These are phyloP conservation scores for Elymus sibiricus DNA, from an alignment of 176 grass and related monocot genomes.

Conservation along the genomic window DNA sequence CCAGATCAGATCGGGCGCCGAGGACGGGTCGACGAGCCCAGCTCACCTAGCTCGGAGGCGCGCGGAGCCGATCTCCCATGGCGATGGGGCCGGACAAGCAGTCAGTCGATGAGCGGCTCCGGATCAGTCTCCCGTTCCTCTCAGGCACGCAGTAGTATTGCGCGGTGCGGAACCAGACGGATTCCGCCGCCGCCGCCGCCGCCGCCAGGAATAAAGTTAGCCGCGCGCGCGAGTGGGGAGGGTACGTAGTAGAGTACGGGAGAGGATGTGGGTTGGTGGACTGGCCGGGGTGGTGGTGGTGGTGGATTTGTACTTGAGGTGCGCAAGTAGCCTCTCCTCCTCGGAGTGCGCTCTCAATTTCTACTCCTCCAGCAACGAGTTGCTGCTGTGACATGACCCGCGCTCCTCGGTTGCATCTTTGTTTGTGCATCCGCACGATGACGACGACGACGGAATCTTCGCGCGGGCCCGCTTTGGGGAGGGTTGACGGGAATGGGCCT, in stretches of 20 bases:
- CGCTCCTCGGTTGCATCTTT: conserved; percentile 18
- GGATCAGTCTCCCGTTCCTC: background rate
- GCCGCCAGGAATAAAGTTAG: background rate
- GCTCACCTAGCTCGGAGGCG: conserved; percentile 24
- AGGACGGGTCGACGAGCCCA: background rate
- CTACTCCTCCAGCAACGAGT: background rate
- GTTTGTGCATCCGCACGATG: background rate
- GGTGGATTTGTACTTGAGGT: conserved; percentile 28
- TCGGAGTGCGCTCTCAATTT: conserved; percentile 19
- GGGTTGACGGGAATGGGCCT: background rate
- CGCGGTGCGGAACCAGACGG: background rate
- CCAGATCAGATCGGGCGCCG: background rate
- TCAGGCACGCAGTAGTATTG: too few relatives aligned
- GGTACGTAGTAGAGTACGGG: background rate
- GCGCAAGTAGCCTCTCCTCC: background rate
- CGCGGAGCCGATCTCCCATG: background rate
- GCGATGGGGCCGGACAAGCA: too few relatives aligned
- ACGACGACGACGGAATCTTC: background rate
- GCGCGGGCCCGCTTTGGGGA: too few relatives aligned
- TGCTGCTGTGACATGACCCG: background rate
- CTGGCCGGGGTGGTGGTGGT: background rate
- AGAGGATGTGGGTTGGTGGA: background rate
- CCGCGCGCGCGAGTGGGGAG: background rate
- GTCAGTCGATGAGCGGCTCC: background rate
- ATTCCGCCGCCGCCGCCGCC: background rate